A percentile compares a stretch with the other conserved stretches of the same genome.
Evolutionary conservation across 306 rosid genomes (phyloP).

Genomic region (Begonia loranthoides): DNA sequence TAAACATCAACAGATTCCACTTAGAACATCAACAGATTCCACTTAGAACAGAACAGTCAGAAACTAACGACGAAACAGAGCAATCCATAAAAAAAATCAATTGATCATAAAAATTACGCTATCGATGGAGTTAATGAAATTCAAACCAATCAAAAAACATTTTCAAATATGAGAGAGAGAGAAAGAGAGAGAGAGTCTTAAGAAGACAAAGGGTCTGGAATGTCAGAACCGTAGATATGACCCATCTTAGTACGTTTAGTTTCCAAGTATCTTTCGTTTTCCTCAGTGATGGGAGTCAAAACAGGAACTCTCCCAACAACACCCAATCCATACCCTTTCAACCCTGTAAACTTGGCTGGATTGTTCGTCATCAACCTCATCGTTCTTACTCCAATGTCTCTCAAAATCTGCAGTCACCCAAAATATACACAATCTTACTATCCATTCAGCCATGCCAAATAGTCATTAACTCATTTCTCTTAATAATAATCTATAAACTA

Average conservation of each 20-base stretch:
- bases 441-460: no score
- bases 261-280: conserved; percentile 57
- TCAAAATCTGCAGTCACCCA: conserved; percentile 34
- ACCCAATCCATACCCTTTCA: conserved; percentile 79
- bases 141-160: no score
- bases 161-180: no score
- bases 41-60: no score
- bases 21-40: no score
- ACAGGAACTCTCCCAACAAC: conserved; percentile 72
- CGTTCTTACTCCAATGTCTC: conserved; percentile 65
- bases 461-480: no score
- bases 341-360: conserved; percentile 67
- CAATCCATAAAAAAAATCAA: no score
- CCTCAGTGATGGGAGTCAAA: conserved; percentile 65
- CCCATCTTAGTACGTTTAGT: conserved; percentile 82
- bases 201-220: conserved; percentile 27
- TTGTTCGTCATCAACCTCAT: conserved; percentile 82
- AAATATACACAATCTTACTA: background rate
- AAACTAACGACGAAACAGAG: no score
- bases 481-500: no score
- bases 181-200: background rate
- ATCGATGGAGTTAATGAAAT: no score
- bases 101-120: no score
- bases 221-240: conserved; percentile 77
- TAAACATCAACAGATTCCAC: no score